Base-by-base conservation (phyloP, 805 yeast species). In the Metschnikowia reukaufii region DNA sequence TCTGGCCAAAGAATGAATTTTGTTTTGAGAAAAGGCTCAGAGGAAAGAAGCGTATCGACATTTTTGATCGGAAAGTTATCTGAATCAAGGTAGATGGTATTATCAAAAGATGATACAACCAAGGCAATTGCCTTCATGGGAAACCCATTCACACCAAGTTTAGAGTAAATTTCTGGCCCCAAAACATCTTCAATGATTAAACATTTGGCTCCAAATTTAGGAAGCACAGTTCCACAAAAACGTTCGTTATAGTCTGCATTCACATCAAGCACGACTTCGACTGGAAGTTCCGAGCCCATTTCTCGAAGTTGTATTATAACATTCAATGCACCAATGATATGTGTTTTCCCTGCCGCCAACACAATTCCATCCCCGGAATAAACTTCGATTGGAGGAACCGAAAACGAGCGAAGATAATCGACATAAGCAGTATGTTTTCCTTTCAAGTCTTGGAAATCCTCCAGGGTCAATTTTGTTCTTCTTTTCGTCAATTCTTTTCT, bases 141-240 rank as follows among this genome's bases (percentile, higher is more conserved):
- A 48, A 70, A 73, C 6, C 73, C 74, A 43, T 58, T 39, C 56
- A 55, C 23, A 46, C 57, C 18, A 36, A 61, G 52, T 42, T 56
- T 54, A 7, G 19, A 32, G 31, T 47, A 54, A 9, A 81, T 75
- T 6, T 70, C 71, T 16, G 71, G 61, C 4, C 92, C 91, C 48
- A 85, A 72, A 15, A 66, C 63, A 3, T 65, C 64, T 13, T 70
- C 66, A 48, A 76, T 60, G 13, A 83, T 76, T 13, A 86, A 78
- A 72, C 96, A 88, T 52, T 73, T 74, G 4, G 84, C 92, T 49
- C 82, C 77, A 47, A 83, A 64, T 17, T 61, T 56, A 0, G 92
- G 90, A 55, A 88, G 70, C 2, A 85, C 70, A 7, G 68, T 66
- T 18, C 78, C 81, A 66, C 96, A 89, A 18, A 61, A 58, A 25